These are phyloP conservation scores for Blastobotrys terrestris DNA, from an alignment of 805 yeast genomes.

Conservation along the genomic window DNA sequence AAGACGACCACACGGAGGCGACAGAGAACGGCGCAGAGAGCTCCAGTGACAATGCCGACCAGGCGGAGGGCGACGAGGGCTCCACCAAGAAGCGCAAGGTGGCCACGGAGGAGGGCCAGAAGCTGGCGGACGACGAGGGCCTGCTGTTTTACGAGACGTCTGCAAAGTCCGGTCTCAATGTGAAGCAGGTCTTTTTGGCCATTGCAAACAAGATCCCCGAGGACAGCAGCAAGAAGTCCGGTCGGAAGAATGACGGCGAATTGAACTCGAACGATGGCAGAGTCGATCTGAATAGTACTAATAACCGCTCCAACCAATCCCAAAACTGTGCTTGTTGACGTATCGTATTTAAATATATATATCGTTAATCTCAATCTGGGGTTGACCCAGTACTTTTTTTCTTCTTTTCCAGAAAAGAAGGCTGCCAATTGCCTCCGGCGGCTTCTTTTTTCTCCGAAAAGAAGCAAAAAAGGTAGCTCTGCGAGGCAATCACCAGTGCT, in stretches of 20 bases:
- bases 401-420: too few relatives aligned
- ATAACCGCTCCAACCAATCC: constrained; percentile 2
- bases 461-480: too few relatives aligned
- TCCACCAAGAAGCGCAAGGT: constrained; percentile 58
- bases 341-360: neutral
- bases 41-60: too few relatives aligned
- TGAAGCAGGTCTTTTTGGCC: constrained; percentile 83
- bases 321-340: constrained; percentile 13
- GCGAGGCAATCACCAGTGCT: too few relatives aligned
- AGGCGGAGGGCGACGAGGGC: constrained; percentile 25
- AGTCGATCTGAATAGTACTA: neutral
- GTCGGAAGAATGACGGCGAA: constrained; percentile 9
- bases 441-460: too few relatives aligned
- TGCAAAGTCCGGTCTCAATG: constrained; percentile 86
- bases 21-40: constrained; percentile 23
- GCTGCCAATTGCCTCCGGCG: too few relatives aligned
- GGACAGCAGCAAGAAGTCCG: constrained; percentile 23
- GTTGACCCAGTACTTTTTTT: too few relatives aligned
- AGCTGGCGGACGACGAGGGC: constrained; percentile 85
- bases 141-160: constrained; percentile 88
- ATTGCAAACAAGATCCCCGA: constrained; percentile 85
- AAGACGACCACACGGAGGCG: constrained; percentile 21
- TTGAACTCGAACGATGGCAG: constrained; percentile 10
- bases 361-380: too few relatives aligned
- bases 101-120: constrained; percentile 77